Percentiles rank a stretch among this genome's conserved stretches.
These are phyloP conservation scores for Neonothopanus nambi DNA, from an alignment of 1,284 basidiomycete species.

Conservation along the genomic window DNA sequence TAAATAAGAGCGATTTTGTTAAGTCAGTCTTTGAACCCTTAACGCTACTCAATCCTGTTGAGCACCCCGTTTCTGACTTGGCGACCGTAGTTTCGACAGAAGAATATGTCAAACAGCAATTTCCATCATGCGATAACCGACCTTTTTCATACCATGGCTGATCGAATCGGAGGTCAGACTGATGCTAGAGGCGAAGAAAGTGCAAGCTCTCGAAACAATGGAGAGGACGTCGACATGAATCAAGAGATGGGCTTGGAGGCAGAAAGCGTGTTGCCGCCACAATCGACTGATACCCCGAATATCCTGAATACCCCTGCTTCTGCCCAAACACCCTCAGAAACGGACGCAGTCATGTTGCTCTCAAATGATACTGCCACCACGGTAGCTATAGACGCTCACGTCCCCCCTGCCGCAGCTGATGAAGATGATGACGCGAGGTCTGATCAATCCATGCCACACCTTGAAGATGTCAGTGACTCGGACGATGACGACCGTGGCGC, in stretches of 20 bases:
- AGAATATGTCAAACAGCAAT: not conserved
- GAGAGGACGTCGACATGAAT: slow-evolving; percentile 8
- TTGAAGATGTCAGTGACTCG: slow-evolving; percentile 16
- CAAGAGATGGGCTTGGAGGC: too few relatives aligned
- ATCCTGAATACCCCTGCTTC: too few relatives aligned
- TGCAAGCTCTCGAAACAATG: not conserved
- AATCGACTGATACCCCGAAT: not conserved
- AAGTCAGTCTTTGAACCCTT: too few relatives aligned
- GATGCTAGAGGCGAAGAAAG: not conserved
- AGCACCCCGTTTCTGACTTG: too few relatives aligned
- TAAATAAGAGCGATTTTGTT: too few relatives aligned
- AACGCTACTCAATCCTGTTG: too few relatives aligned
- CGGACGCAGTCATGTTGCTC: not conserved
- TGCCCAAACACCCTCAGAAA: not conserved
- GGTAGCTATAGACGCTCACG: not conserved
- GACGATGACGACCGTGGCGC: not conserved
- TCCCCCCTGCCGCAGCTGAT: slow-evolving; percentile 23
- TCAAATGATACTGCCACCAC: not conserved
- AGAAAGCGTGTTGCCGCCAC: not conserved
- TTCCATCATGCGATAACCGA: not conserved
- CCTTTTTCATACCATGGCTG: slow-evolving; percentile 1
- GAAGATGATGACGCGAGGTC: slow-evolving; percentile 28
- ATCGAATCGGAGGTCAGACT: not conserved
- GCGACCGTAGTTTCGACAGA: too few relatives aligned
- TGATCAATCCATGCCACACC: slow-evolving; percentile 18